Base-by-base conservation (phyloP, 2,329 filamentous ascomycete species). In the Leptosphaerulina australis region DNA sequence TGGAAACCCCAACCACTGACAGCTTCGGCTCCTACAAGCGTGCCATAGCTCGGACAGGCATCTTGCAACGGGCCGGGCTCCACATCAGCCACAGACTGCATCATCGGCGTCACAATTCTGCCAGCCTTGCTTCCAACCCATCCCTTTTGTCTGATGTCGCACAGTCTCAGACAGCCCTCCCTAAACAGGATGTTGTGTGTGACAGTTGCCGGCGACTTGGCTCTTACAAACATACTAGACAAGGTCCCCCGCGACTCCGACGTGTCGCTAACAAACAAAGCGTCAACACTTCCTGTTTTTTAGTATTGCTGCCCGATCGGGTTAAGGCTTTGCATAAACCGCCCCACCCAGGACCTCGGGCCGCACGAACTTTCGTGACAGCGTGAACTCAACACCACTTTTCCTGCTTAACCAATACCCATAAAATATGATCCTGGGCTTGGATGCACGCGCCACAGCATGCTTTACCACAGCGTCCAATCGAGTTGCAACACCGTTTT, bases 1-100 rank as follows among this genome's bases (percentile, higher is more conserved):
- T 60, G 58, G 59, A 61, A 63, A 59, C 62, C 55, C 61, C 49
- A 52, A 56, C 43, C 33, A 51, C 49, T 62, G 62, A 60, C 58
- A 60, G n/a, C 52, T 46, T 45, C 50, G 54, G 48, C 31, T 43
- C 41, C 28, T 14, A 26, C 36, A 43, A 48, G 31, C 47, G 39
- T 29, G 20, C 29, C 50, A 56, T 31, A 33, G 29, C 29, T 34
- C 22, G 39, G 37, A 36, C 60, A 56, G 53, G 55, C 54, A 53
- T 56, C 48, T 26, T 43, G 40, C 51, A 55, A 55, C 63, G 62
- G 64, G 58, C 64, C 63, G 62, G 55, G 58, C 56, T 58, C 58
- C 55, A 51, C 48, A 60, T 58, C 53, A 54, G 54, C 50, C 46
- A 43, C 54, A 41, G 30, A 30, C 39, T 52, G 51, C 54, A 53